phyloP scores from a whole-genome alignment of 2,329 filamentous ascomycete genomes.

The Hirsutella thompsonii region DNA sequence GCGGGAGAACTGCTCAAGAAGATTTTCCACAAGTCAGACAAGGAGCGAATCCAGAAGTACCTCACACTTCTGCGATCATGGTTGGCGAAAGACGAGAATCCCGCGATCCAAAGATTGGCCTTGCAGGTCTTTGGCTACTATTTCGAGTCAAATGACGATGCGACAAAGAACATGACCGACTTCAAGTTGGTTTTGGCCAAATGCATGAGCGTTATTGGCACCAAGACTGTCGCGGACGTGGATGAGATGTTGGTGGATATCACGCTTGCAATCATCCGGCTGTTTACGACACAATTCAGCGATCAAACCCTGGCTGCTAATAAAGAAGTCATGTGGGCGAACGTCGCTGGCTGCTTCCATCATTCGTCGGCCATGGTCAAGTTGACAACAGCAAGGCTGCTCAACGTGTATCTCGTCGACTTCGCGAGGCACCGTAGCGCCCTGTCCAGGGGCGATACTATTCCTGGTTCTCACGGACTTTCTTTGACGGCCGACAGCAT shows the following conservation, averaged over 20 bases:
- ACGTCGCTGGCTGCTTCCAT: constrained; percentile 54
- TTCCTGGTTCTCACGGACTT: constrained; percentile 61
- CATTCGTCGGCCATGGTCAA: constrained; percentile 66
- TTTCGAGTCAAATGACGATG: constrained; percentile 54
- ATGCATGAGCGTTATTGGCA: constrained; percentile 37
- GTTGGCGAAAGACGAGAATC: constrained; percentile 63
- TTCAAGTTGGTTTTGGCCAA: constrained; percentile 47
- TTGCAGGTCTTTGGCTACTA: constrained; percentile 75
- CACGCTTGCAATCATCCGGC: constrained; percentile 54
- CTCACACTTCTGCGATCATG: constrained; percentile 59
- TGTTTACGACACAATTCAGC: constrained; percentile 55
- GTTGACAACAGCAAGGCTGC: constrained; percentile 58
- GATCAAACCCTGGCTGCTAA: constrained; percentile 46
- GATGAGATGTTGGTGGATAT: constrained; percentile 66
- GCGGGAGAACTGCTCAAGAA: constrained; percentile 69
- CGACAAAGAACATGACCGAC: constrained; percentile 52
- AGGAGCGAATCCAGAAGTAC: constrained; percentile 58
- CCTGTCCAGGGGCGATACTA: constrained; percentile 37
- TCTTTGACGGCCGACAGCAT: constrained; percentile 52
- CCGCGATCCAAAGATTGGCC: constrained; percentile 56
- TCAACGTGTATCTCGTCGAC: constrained; percentile 69
- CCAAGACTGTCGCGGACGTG: constrained; percentile 36
- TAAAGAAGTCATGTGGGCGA: constrained; percentile 56
- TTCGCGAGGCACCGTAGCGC: constrained; percentile 49
- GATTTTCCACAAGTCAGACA: constrained; percentile 66